Conservation (phyloP, 2,329 filamentous ascomycete species). For the Alternaria angustiovoidea region DNA sequence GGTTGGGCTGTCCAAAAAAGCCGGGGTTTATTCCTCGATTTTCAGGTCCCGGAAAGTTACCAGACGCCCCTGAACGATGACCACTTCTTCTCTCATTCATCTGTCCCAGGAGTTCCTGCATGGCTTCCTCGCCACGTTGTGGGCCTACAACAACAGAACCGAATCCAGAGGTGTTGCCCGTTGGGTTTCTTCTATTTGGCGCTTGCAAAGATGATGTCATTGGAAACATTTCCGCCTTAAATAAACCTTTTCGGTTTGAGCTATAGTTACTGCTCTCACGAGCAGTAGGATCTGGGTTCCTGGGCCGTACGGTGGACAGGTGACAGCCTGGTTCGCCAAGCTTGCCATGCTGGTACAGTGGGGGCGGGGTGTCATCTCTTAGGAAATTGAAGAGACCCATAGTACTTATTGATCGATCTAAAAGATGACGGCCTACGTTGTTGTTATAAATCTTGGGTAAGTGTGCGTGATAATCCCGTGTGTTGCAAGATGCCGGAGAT, state of each 20-base stretch:
- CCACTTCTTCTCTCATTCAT: background rate
- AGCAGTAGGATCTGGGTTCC: too few relatives aligned
- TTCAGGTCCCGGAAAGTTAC: background rate
- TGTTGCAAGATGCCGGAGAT: background rate
- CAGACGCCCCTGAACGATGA: background rate
- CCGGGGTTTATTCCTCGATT: background rate
- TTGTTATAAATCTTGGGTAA: background rate
- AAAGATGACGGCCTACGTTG: background rate
- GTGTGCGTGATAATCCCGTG: background rate
- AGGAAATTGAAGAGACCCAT: background rate
- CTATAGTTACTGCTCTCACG: too few relatives aligned
- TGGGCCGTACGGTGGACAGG: background rate
- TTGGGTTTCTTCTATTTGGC: too few relatives aligned
- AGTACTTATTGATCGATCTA: background rate
- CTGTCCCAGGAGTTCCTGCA: background rate
- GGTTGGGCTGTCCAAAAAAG: background rate
- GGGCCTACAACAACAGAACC: background rate
- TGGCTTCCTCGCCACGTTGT: background rate
- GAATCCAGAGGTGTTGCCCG: background rate
- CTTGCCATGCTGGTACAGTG: background rate
- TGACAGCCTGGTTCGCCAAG: background rate
- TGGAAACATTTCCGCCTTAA: too few relatives aligned
- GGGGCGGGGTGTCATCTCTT: background rate
- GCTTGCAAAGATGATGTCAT: too few relatives aligned
- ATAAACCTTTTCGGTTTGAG: too few relatives aligned